phyloP scores from a whole-genome alignment of 2,329 filamentous ascomycete genomes.

The Beauveria medogensis region DNA sequence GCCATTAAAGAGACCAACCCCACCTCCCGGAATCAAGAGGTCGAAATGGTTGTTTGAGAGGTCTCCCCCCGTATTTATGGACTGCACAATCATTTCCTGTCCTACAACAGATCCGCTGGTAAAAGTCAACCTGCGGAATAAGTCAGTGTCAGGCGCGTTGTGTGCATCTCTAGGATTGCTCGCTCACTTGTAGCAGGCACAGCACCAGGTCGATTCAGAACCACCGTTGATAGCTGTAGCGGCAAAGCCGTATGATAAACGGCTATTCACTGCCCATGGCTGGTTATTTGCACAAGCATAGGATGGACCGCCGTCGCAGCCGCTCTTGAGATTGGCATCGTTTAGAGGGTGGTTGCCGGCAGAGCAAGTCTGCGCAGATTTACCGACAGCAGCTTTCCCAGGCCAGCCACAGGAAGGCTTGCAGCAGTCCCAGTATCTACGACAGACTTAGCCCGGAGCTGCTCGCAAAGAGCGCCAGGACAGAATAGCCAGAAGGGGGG shows the following conservation, averaged over 20 bases:
- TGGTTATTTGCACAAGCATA: conserved; percentile 55
- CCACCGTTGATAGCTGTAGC: conserved; percentile 48
- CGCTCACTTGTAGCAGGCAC: conserved; percentile 50
- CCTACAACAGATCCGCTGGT: conserved; percentile 42
- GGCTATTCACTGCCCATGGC: conserved; percentile 53
- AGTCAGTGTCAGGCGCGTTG: too few relatives aligned
- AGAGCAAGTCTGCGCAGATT: conserved; percentile 46
- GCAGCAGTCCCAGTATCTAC: conserved; percentile 58
- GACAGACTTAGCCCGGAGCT: conserved; percentile 10
- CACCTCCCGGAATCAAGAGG: conserved; percentile 47
- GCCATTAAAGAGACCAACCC: conserved; percentile 45
- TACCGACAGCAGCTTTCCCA: conserved; percentile 44
- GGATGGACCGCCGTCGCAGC: conserved; percentile 49
- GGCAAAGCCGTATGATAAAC: conserved; percentile 55
- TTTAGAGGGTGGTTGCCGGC: conserved; percentile 43
- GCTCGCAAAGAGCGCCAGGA: not conserved
- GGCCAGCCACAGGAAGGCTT: conserved; percentile 60
- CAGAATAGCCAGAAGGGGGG: too few relatives aligned
- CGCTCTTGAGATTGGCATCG: conserved; percentile 39
- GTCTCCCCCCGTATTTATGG: conserved; percentile 54
- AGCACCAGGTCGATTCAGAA: conserved; percentile 56
- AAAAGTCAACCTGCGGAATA: conserved; percentile 35
- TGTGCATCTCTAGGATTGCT: not conserved
- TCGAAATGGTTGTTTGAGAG: conserved; percentile 52
- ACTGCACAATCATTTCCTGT: conserved; percentile 57